A percentile compares a stretch with the other conserved stretches of the same genome.
These are phyloP conservation scores for Aspergillus brunneoviolaceus DNA, from an alignment of 2,329 filamentous ascomycete genomes.

Conservation along the genomic window DNA sequence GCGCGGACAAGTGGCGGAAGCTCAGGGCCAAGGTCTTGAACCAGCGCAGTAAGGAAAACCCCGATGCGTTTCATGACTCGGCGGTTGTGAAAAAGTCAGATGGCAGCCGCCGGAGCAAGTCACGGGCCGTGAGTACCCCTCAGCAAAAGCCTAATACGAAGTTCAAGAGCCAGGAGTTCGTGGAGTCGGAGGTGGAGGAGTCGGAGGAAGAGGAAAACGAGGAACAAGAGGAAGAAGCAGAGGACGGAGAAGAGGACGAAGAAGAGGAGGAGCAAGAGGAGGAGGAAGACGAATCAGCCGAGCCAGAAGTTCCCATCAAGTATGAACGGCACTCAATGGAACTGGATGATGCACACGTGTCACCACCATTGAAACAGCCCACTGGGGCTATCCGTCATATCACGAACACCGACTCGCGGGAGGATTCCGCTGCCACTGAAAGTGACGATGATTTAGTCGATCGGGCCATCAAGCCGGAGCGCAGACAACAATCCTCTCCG, in stretches of 20 bases:
- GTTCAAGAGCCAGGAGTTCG: constrained; percentile 10
- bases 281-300: not conserved
- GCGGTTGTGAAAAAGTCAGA: constrained; percentile 5
- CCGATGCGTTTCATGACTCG: constrained; percentile 28
- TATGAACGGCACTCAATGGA: not conserved
- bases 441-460: not conserved
- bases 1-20: constrained; percentile 43
- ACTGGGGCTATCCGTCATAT: not conserved
- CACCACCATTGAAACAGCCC: not conserved
- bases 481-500: no score
- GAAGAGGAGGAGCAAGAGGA: not conserved
- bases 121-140: not conserved
- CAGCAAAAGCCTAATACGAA: not conserved
- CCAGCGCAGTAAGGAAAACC: constrained; percentile 22
- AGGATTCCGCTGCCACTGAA: not conserved
- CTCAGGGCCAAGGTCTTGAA: constrained; percentile 23
- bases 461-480: not conserved
- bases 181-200: constrained; percentile 1
- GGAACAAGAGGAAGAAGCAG: not conserved
- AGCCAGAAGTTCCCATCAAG: not conserved
- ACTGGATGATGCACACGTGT: not conserved
- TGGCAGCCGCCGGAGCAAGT: not conserved
- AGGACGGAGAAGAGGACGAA: not conserved
- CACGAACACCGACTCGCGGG: not conserved
- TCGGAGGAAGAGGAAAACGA: not conserved